These are phyloP conservation scores for Camelina laxa DNA, from an alignment of 345 rosid genomes.

Conservation along the genomic window DNA sequence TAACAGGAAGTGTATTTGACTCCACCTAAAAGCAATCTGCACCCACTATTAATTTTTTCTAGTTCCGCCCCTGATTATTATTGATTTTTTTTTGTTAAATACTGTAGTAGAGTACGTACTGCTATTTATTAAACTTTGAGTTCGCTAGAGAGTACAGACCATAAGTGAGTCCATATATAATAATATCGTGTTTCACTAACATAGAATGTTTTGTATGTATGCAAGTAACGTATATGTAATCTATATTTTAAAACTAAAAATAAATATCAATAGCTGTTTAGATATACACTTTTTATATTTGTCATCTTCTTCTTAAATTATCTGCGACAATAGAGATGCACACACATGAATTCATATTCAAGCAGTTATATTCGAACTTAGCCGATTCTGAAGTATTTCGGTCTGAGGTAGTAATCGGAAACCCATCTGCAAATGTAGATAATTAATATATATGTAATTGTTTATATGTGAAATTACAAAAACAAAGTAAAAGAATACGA, in stretches of 20 bases:
- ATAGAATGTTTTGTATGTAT: not conserved
- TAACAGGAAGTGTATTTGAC: too few relatives aligned
- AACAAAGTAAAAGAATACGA: not conserved
- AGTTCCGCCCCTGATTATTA: too few relatives aligned
- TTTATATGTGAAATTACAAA: too few relatives aligned
- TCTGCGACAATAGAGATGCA: constrained; percentile 17
- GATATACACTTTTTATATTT: constrained; percentile 7
- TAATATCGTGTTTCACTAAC: constrained; percentile 11
- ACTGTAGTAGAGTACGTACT: not conserved
- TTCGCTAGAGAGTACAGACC: constrained; percentile 23
- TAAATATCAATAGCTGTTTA: not conserved
- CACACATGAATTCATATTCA: constrained; percentile 34
- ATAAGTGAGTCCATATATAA: constrained; percentile 12
- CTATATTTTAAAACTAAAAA: not conserved
- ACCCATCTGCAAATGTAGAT: constrained; percentile 10
- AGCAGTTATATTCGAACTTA: constrained; percentile 30
- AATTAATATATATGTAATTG: not conserved
- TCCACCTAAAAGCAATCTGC: too few relatives aligned
- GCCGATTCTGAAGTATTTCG: constrained; percentile 24
- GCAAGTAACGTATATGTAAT: not conserved
- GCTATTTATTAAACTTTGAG: constrained; percentile 3
- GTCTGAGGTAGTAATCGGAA: constrained; percentile 36
- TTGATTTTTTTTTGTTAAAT: constrained; percentile 11
- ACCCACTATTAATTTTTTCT: too few relatives aligned
- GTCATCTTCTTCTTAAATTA: constrained; percentile 29